Base-by-base conservation (phyloP, 352 stramenopile species). In the Phytophthora rubi region DNA sequence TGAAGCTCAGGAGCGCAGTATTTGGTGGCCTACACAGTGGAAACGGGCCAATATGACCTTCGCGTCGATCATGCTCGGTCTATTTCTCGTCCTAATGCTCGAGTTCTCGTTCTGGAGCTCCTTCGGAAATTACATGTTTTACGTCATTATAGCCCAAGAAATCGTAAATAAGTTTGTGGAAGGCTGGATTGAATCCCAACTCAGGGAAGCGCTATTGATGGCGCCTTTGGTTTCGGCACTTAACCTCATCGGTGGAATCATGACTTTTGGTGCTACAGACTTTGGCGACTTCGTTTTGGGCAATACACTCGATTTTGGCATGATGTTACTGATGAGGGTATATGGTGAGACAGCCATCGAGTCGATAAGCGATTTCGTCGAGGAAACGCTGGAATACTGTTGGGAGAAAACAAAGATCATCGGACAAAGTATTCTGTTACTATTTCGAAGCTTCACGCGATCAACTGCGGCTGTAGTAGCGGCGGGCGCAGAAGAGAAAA, bases 251-350 rank as follows among this genome's bases (percentile, higher is more conserved):
- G 86, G 95, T 59, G 90, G 86, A 6, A 86, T 99, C 21, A 97
- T 99, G 69, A 98, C 94, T 1, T 98, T 99, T 66, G 97, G 92
- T 7, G 94, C 97, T 8, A 92, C 94, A 52, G 94, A 99, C 71
- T 99, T 99, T 75, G 77, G 96, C 28, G 97, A 99, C 76, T 99
- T 99, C 71, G 85, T 99, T 15, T 81, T 99, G 39, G 96, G 90
- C 6, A 98, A 97, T 65, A 93, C 98, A 35, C 86, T 99, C 4
- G 90, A 98, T 23, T 98, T 99, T 65, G 97, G 96, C 7, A 95
- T 99, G 56, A 94, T 98, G 71, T 73, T 99, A n/a, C 69, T 98
- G 10, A 95, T 91, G 71, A 76, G 90, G 7, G 88, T 99, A 37
- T 99, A 99, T 70, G 78, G 90, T 3, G 90, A 97, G 15, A 94